phyloP scores from a whole-genome alignment of 1,139 yeast genomes.

The Magnusiomyces magnusii region DNA sequence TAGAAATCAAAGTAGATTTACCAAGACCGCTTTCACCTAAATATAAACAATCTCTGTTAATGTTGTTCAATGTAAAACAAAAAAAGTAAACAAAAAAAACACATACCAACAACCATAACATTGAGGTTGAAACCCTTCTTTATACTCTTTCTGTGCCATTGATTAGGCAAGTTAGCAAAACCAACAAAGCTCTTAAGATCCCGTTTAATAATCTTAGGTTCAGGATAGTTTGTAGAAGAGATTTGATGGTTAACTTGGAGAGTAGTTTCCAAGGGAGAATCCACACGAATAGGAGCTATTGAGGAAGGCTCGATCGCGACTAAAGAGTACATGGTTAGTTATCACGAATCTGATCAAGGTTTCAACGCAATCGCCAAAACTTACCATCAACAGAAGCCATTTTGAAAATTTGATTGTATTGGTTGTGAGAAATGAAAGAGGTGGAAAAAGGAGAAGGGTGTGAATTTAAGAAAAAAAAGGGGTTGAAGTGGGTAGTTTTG shows the following conservation, averaged over 20 bases:
- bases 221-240: slow-evolving; percentile 4
- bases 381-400: slow-evolving; percentile 6
- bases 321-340: too few relatives aligned
- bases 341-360: too few relatives aligned
- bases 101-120: slow-evolving; percentile 40
- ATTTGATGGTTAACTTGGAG: slow-evolving; percentile 4
- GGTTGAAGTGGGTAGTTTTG: not conserved
- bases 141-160: slow-evolving; percentile 95
- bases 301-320: slow-evolving; percentile 10
- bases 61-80: not conserved
- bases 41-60: not conserved
- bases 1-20: slow-evolving; percentile 84
- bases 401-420: not conserved
- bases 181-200: slow-evolving; percentile 92
- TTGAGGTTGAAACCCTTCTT: slow-evolving; percentile 92
- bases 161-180: slow-evolving; percentile 95
- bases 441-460: not conserved
- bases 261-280: slow-evolving; percentile 6
- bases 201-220: slow-evolving; percentile 50
- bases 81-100: not conserved
- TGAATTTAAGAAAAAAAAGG: not conserved
- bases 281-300: slow-evolving; percentile 11
- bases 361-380: not conserved
- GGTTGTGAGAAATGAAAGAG: not conserved
- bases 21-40: slow-evolving; percentile 80